These are phyloP conservation scores for Xylaria longipes DNA, from an alignment of 495 filamentous ascomycete species.

Conservation along the genomic window DNA sequence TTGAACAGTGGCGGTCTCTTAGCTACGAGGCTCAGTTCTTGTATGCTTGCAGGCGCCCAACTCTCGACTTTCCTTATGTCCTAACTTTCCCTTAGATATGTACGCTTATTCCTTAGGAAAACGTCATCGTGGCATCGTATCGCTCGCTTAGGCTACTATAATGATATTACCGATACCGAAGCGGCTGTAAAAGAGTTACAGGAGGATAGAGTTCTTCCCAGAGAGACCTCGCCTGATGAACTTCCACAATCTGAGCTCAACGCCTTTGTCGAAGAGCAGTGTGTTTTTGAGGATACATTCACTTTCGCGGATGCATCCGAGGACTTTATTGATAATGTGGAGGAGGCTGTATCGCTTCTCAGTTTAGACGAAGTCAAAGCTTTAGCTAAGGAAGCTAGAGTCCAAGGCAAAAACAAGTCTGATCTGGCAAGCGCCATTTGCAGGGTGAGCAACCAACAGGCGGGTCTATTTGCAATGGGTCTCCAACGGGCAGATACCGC, in stretches of 20 bases:
- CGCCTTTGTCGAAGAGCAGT: slow-evolving; percentile 44
- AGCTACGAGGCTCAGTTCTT: slow-evolving; percentile 90
- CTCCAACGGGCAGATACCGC: slow-evolving; percentile 60
- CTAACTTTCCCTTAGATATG: slow-evolving; percentile 62
- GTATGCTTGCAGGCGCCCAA: slow-evolving; percentile 54
- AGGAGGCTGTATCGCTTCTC: slow-evolving; percentile 84
- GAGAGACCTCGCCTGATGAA: slow-evolving; percentile 9
- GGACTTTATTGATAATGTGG: slow-evolving; percentile 73
- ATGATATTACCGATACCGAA: slow-evolving; percentile 78
- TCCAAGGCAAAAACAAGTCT: slow-evolving; percentile 87
- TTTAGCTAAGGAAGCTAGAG: slow-evolving; percentile 85
- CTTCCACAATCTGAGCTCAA: background rate
- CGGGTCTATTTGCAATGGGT: slow-evolving; percentile 68
- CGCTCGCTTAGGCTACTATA: slow-evolving; percentile 74
- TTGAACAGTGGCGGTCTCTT: slow-evolving; percentile 74
- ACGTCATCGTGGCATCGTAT: slow-evolving; percentile 94
- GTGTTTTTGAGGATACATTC: slow-evolving; percentile 60
- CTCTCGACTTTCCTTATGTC: slow-evolving; percentile 13
- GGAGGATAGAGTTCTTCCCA: slow-evolving; percentile 29
- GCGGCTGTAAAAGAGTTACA: slow-evolving; percentile 68
- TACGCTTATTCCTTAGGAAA: slow-evolving; percentile 92
- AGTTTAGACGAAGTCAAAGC: slow-evolving; percentile 84
- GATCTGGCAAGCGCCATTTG: slow-evolving; percentile 77
- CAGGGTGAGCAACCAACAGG: slow-evolving; percentile 73
- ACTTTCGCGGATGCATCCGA: slow-evolving; percentile 81